phyloP scores from a whole-genome alignment of 768 basidiomycete species.

The Hericium rajendrae region DNA sequence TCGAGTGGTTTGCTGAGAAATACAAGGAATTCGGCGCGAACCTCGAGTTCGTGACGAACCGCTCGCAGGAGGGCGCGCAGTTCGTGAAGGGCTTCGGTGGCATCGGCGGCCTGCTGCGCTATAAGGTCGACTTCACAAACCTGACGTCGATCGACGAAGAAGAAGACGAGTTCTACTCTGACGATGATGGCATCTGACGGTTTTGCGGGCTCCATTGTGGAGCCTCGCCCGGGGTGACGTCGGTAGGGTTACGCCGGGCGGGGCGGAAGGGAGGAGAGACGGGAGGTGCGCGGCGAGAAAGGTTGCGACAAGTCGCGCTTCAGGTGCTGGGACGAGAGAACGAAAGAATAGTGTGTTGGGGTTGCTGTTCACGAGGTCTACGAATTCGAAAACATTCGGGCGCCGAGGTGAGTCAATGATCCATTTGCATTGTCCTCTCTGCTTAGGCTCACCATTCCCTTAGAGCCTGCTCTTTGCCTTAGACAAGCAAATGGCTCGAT shows the following conservation, averaged over 20 bases:
- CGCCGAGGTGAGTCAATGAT: too few relatives aligned
- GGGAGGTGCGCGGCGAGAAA: background rate
- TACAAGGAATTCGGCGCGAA: conserved; percentile 97
- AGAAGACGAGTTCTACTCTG: conserved; percentile 73
- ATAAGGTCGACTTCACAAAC: conserved; percentile 94
- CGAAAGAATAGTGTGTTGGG: too few relatives aligned
- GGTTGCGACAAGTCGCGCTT: too few relatives aligned
- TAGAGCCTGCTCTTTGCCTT: too few relatives aligned
- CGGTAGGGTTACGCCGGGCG: conserved; percentile 51
- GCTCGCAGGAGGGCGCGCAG: conserved; percentile 94
- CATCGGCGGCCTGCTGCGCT: conserved; percentile 89
- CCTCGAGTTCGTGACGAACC: conserved; percentile 93
- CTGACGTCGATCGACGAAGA: conserved; percentile 67
- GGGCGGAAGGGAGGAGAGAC: conserved; percentile 34
- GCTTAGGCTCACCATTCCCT: too few relatives aligned
- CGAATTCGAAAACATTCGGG: too few relatives aligned
- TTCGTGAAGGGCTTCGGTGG: conserved; percentile 99
- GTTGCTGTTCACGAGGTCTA: too few relatives aligned
- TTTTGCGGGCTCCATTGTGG: conserved; percentile 70
- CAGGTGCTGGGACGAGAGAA: too few relatives aligned
- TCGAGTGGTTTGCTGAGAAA: conserved; percentile 99
- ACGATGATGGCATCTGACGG: conserved; percentile 78
- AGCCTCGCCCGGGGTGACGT: conserved; percentile 48
- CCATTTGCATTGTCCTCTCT: too few relatives aligned
- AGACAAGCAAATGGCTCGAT: too few relatives aligned